A percentile compares a stretch with the other conserved stretches of the same genome.
Conservation (phyloP, 495 filamentous ascomycete species). For the Lichina pygmaea region DNA sequence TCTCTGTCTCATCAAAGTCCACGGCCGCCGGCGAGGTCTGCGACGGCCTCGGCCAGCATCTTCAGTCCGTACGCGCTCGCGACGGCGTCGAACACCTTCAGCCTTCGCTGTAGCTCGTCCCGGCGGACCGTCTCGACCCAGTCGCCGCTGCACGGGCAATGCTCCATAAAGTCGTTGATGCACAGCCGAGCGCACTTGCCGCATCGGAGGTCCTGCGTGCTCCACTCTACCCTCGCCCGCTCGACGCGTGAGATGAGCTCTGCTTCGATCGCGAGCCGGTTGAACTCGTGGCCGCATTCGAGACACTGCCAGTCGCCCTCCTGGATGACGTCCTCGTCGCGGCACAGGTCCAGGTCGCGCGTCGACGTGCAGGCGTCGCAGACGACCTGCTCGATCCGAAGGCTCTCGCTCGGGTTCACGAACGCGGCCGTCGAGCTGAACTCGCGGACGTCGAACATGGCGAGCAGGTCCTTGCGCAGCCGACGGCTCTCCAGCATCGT, state of each 20-base stretch:
- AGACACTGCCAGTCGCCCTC: constrained; percentile 41
- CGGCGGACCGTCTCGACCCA: constrained; percentile 50
- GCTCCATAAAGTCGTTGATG: constrained; percentile 86
- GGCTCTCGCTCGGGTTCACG: constrained; percentile 52
- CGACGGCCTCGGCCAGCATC: constrained; percentile 53
- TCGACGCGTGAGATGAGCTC: constrained; percentile 52
- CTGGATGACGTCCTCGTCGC: constrained; percentile 62
- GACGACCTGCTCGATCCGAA: constrained; percentile 47
- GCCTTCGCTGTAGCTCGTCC: constrained; percentile 33
- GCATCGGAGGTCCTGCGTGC: constrained; percentile 76
- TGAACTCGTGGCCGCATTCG: constrained; percentile 50
- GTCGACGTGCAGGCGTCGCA: constrained; percentile 72
- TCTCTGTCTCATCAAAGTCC: too few species aligned
- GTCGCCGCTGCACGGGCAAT: constrained; percentile 70
- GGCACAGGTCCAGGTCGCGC: constrained; percentile 76
- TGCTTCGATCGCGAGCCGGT: constrained; percentile 60
- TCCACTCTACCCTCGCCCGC: constrained; percentile 49
- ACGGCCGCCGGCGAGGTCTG: background rate
- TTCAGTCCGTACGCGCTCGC: constrained; percentile 52
- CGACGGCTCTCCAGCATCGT: constrained; percentile 64
- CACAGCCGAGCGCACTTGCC: constrained; percentile 33
- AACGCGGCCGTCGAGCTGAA: constrained; percentile 73
- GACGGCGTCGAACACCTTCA: constrained; percentile 45
- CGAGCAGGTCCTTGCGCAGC: constrained; percentile 66
- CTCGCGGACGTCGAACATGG: constrained; percentile 77